Evolutionary conservation across 345 rosid species (phyloP).

Genomic region (Lepidium aucheri): DNA sequence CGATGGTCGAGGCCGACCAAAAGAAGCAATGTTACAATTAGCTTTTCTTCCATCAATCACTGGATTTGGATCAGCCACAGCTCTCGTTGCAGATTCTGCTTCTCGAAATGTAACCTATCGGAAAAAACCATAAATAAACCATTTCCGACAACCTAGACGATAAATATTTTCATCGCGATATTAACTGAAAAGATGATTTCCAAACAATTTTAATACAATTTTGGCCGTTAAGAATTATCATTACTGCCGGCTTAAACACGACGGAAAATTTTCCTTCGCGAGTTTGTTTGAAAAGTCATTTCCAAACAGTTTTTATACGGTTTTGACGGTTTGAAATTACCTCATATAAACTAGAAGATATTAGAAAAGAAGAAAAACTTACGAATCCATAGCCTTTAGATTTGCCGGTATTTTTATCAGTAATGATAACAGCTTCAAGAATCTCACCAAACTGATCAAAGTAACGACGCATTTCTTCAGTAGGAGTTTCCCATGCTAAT

Average conservation of each 20-base stretch:
- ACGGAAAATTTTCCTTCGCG: too few species aligned
- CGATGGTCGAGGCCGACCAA: constrained; percentile 78
- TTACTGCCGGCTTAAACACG: too few species aligned
- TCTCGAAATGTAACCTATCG: constrained; percentile 79
- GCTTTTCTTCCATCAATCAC: constrained; percentile 86
- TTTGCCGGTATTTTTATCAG: constrained; percentile 77
- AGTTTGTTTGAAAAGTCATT: too few species aligned
- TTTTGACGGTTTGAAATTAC: too few species aligned
- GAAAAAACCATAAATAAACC: not conserved
- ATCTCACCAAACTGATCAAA: constrained; percentile 91
- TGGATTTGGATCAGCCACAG: constrained; percentile 77
- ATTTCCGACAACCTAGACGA: too few species aligned
- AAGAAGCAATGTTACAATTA: constrained; percentile 85
- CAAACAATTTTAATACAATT: too few species aligned
- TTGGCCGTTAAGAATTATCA: too few species aligned
- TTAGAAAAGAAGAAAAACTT: constrained; percentile 17
- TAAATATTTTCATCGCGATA: too few species aligned
- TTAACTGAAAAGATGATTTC: too few species aligned
- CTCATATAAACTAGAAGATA: not conserved
- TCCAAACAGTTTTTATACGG: too few species aligned
- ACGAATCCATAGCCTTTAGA: constrained; percentile 98
- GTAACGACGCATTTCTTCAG: constrained; percentile 74
- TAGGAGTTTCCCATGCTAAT: constrained; percentile 92
- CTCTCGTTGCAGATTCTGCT: constrained; percentile 78
- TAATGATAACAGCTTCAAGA: constrained; percentile 90